A percentile compares a stretch with the other conserved stretches of the same genome.
These are phyloP conservation scores for Lasiodiplodia gonubiensis DNA, from an alignment of 2,329 filamentous ascomycete species.

Conservation along the genomic window DNA sequence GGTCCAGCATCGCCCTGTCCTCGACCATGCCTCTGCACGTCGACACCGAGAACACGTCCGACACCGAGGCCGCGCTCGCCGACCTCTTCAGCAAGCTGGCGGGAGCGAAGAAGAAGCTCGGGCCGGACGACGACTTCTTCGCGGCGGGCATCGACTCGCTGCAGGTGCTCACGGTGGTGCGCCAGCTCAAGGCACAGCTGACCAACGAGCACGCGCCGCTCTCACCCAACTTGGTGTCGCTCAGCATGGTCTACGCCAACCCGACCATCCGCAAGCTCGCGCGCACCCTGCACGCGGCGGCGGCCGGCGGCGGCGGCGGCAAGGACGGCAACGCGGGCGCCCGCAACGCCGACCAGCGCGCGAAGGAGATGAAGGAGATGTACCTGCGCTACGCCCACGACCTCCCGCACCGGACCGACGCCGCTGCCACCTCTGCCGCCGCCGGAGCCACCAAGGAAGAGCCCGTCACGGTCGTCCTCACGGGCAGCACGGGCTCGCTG, in stretches of 20 bases:
- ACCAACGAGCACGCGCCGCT: not conserved
- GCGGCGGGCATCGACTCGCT: constrained; percentile 63
- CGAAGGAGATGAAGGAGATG: constrained; percentile 57
- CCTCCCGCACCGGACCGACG: not conserved
- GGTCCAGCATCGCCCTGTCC: not conserved
- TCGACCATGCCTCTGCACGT: not conserved
- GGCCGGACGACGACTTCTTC: constrained; percentile 60
- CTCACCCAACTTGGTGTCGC: not conserved
- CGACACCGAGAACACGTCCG: not conserved
- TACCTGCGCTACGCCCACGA: constrained; percentile 37
- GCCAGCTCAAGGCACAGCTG: not conserved
- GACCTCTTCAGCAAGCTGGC: not conserved
- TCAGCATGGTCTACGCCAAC: not conserved
- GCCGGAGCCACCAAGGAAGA: no score
- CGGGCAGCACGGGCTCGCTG: not conserved
- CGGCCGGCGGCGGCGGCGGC: not conserved
- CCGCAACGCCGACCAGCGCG: constrained; percentile 41
- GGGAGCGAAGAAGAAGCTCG: not conserved
- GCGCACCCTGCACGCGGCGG: not conserved
- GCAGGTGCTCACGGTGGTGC: constrained; percentile 59
- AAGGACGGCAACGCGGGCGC: not conserved
- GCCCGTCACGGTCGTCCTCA: not conserved
- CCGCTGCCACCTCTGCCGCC: no score
- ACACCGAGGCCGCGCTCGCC: not conserved
- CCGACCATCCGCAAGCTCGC: not conserved